Percentiles rank a stretch among this genome's conserved stretches.
phyloP scores from a whole-genome alignment of 2,329 filamentous ascomycete species.

The Fusarium equiseti region DNA sequence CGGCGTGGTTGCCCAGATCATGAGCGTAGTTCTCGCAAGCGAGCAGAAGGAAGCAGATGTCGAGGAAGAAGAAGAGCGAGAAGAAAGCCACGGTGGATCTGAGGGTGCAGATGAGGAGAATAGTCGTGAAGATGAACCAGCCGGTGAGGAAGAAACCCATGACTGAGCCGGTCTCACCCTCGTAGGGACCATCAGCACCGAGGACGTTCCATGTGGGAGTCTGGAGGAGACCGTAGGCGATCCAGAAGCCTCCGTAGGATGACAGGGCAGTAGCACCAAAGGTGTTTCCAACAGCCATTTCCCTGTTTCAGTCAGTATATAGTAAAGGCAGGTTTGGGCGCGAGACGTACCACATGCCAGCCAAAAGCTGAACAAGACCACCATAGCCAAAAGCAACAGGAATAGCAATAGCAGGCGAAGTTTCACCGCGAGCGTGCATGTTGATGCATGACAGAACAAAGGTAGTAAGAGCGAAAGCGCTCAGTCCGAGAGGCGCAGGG shows the following conservation, averaged over 20 bases:
- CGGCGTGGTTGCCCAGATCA: conserved; percentile 62
- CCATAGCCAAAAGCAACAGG: conserved; percentile 80
- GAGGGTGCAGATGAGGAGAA: conserved; percentile 80
- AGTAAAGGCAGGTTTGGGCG: neutral
- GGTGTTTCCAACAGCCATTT: conserved; percentile 89
- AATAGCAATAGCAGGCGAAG: conserved; percentile 74
- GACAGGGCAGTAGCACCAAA: conserved; percentile 86
- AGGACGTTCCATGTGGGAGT: conserved; percentile 75
- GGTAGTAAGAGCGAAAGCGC: conserved; percentile 84
- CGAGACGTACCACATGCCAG: conserved; percentile 85
- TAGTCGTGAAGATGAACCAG: conserved; percentile 88
- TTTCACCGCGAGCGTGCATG: conserved; percentile 71
- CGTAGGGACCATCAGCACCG: conserved; percentile 60
- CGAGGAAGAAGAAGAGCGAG: conserved; percentile 80
- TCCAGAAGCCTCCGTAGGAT: conserved; percentile 88
- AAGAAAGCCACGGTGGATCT: conserved; percentile 84
- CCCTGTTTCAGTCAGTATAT: conserved; percentile 63
- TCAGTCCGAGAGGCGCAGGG: conserved; percentile 81
- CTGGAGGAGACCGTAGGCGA: conserved; percentile 78
- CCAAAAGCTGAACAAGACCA: conserved; percentile 78
- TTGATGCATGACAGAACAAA: conserved; percentile 84
- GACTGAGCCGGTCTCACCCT: conserved; percentile 62
- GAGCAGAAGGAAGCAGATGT: conserved; percentile 80
- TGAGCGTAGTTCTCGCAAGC: conserved; percentile 70
- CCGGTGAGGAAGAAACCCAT: conserved; percentile 81